A percentile compares a stretch with the other conserved stretches of the same genome.
Conservation (phyloP, 2,329 filamentous ascomycete species). For the Raffaelea ambrosiae region DNA sequence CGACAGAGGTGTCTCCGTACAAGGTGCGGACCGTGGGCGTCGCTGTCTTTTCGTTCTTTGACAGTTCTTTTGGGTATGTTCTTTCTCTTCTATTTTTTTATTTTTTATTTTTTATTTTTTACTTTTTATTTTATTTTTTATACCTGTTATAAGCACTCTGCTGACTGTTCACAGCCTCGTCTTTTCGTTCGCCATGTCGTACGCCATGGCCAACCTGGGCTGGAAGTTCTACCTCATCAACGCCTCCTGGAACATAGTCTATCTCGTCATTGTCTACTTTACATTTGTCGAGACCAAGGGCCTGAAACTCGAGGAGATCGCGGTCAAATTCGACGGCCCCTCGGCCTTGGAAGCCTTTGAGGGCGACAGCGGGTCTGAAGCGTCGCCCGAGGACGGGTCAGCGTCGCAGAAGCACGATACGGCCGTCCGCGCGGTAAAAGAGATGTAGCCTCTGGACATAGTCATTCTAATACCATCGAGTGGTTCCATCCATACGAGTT, state of each 20-base stretch:
- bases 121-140: background rate
- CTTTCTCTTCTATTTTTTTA: background rate
- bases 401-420: no score
- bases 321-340: background rate
- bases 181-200: slow-evolving; percentile 20
- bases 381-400: no score
- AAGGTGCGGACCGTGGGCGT: slow-evolving; percentile 22
- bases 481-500: no score
- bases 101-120: background rate
- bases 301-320: slow-evolving; percentile 1
- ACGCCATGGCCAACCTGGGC: slow-evolving; percentile 16
- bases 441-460: no score
- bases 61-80: slow-evolving; percentile 18
- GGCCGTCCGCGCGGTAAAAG: no score
- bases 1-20: slow-evolving; percentile 36
- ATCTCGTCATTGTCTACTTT: background rate
- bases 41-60: slow-evolving; percentile 20
- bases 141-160: no score
- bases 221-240: slow-evolving; percentile 7
- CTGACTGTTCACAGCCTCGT: slow-evolving; percentile 10
- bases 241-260: background rate
- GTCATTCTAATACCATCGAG: no score
- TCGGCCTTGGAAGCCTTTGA: no score
- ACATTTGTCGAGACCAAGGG: slow-evolving; percentile 1
- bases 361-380: no score